Conservation (phyloP, 805 yeast genomes). For the Cyberlindnera suaveolens region DNA sequence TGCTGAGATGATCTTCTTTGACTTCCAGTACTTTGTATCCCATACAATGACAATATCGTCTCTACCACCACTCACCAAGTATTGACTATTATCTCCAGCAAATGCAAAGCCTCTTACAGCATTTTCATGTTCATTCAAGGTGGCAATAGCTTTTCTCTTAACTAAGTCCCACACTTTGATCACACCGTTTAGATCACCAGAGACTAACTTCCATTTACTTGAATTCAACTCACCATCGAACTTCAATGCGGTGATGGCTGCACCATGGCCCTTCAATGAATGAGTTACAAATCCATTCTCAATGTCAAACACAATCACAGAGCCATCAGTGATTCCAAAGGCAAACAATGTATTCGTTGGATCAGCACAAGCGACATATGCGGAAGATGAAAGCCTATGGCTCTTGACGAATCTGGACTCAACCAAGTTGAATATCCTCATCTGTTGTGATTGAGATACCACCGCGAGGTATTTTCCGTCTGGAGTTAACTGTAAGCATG, state of each 20-base stretch:
- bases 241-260: conserved; percentile 69
- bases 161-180: conserved; percentile 60
- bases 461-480: conserved; percentile 66
- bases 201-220: conserved; percentile 69
- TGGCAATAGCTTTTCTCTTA: conserved; percentile 60
- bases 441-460: conserved; percentile 77
- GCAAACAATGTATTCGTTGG: conserved; percentile 80
- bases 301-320: conserved; percentile 86
- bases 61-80: conserved; percentile 79
- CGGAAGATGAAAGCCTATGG: conserved; percentile 69
- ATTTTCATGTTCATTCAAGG: conserved; percentile 67
- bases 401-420: conserved; percentile 38
- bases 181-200: conserved; percentile 57
- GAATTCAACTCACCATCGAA: conserved; percentile 72
- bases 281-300: conserved; percentile 86
- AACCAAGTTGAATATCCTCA: conserved; percentile 48
- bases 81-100: conserved; percentile 38
- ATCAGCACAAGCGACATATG: conserved; percentile 72
- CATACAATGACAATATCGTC: conserved; percentile 69
- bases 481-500: conserved; percentile 71
- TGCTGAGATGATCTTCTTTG: conserved; percentile 63
- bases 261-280: conserved; percentile 88
- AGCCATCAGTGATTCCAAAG: conserved; percentile 93
- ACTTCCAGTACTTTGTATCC: conserved; percentile 46
- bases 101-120: conserved; percentile 86